Evolutionary conservation across 805 yeast genomes (phyloP).

Genomic region (Candida multigemmis): DNA sequence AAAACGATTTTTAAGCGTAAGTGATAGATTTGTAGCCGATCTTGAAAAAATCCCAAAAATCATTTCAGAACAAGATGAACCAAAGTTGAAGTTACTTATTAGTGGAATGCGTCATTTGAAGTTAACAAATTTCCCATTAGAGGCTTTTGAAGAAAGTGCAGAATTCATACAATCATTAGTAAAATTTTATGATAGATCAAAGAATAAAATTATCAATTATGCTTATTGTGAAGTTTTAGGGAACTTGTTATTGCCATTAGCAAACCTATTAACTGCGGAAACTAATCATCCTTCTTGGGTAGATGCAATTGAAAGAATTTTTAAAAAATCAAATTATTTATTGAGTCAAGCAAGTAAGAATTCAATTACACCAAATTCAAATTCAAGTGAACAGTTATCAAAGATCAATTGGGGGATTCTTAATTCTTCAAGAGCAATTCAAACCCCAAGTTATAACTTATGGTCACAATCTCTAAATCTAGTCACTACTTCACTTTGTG

Average conservation of each 20-base stretch:
- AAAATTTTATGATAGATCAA: slow-evolving; percentile 66
- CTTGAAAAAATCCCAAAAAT: slow-evolving; percentile 64
- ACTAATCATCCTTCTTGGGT: slow-evolving; percentile 95
- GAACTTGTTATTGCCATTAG: slow-evolving; percentile 68
- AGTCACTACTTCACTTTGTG: slow-evolving; percentile 67
- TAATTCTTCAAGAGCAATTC: too few species aligned
- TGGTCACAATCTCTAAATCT: slow-evolving; percentile 67
- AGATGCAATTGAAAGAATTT: slow-evolving; percentile 61
- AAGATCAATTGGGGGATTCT: too few species aligned
- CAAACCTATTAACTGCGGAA: slow-evolving; percentile 84
- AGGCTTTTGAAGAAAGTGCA: slow-evolving; percentile 86
- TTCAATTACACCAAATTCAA: slow-evolving; percentile 1
- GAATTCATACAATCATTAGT: slow-evolving; percentile 81
- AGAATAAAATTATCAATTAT: slow-evolving; percentile 52
- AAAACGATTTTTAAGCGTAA: slow-evolving; percentile 74
- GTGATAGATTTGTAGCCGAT: slow-evolving; percentile 90
- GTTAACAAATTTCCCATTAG: slow-evolving; percentile 77
- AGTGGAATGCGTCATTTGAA: slow-evolving; percentile 87
- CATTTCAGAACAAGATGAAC: slow-evolving; percentile 30
- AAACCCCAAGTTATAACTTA: too few species aligned
- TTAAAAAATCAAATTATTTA: slow-evolving; percentile 37
- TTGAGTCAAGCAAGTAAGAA: slow-evolving; percentile 28
- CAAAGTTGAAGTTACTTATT: slow-evolving; percentile 63
- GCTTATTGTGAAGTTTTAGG: slow-evolving; percentile 84
- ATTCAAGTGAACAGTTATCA: slow-evolving; percentile 2